Evolutionary conservation across 2,329 filamentous ascomycete genomes (phyloP).

Genomic region (Scolecobasidium constrictum): DNA sequence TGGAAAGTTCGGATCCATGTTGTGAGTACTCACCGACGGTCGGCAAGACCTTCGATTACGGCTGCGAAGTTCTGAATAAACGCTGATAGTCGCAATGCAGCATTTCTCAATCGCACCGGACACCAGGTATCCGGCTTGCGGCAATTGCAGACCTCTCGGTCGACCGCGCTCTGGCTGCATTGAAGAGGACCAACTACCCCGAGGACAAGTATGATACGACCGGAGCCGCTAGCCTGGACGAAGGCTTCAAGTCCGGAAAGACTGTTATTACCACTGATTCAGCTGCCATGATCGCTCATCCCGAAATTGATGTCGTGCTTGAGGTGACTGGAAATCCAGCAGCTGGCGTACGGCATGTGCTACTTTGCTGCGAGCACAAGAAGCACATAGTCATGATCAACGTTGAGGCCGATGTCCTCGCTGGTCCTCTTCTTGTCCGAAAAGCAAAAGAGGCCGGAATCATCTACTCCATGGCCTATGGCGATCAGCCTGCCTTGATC

Average conservation of each 20-base stretch:
- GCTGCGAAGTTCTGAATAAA: not conserved
- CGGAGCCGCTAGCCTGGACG: conserved; percentile 22
- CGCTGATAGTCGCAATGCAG: no score
- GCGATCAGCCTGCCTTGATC: conserved; percentile 35
- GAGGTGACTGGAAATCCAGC: conserved; percentile 34
- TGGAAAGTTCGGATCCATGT: conserved; percentile 38
- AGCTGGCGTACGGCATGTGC: conserved; percentile 32
- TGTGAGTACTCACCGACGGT: conserved; percentile 15
- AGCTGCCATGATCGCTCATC: conserved; percentile 29
- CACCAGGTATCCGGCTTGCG: conserved; percentile 31
- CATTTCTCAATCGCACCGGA: conserved; percentile 34
- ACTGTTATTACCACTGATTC: conserved; percentile 34
- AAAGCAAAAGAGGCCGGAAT: conserved; percentile 35
- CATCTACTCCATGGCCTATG: conserved; percentile 38
- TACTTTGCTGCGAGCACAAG: conserved; percentile 36
- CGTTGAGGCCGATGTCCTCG: conserved; percentile 35
- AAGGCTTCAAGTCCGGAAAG: conserved; percentile 30
- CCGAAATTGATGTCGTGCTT: conserved; percentile 33
- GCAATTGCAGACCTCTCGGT: conserved; percentile 33
- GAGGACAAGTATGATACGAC: conserved; percentile 27
- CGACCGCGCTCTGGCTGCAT: conserved; percentile 28
- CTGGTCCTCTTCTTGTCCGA: conserved; percentile 29
- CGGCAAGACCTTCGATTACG: not conserved
- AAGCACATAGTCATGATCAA: conserved; percentile 40
- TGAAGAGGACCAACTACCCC: conserved; percentile 31